Base-by-base conservation (phyloP, 2,329 filamentous ascomycete genomes). In the Colletotrichum coccodes region DNA sequence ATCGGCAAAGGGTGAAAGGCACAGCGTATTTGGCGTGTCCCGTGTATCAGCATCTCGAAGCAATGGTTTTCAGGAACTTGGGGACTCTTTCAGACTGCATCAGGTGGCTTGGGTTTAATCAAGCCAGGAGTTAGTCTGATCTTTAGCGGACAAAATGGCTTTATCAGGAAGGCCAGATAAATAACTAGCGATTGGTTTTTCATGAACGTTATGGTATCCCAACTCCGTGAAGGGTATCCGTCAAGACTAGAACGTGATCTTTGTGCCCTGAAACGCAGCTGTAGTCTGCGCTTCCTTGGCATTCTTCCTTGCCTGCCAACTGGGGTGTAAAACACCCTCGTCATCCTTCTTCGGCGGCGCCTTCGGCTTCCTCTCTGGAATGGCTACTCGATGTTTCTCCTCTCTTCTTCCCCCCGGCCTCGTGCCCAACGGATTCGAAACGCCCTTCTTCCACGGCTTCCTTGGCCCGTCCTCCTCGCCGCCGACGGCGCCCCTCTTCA, bases 251-350 rank as follows among this genome's bases (percentile, higher is more conserved):
- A 71, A 72, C 4, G 60, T 71, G 63, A 90, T 86, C 78, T 90
- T 90, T 70, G 83, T 85, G 58, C 88, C 88, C 63, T 84, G 75
- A 76, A 89, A 90, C 26, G 81, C 79, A 26, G 83, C 84, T 52
- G 83, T 84, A 74, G 85, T 83, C 71, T 85, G 81, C 69, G 81
- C 80, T 72, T 89, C 87, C 78, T 91, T 90, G 1, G 86, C 86
- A 78, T 87, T 87, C 79, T 89, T 89, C 71, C 84, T 87, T 64
- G 89, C 89, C 71, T 86, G 86, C 90, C 90, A 92, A 74, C 87
- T 90, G 2, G 89, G 87, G 81, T 92, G 90, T 73, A 92, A 76
- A 4, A 84, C 72, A 0, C 87, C 86, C 8, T 87, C 83, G 52
- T 87, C 85, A 65, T 84, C 82, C 73, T 80, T 85, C 64, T 80